Evolutionary conservation across 768 basidiomycete genomes (phyloP).

Genomic region (Kwoniella pini): DNA sequence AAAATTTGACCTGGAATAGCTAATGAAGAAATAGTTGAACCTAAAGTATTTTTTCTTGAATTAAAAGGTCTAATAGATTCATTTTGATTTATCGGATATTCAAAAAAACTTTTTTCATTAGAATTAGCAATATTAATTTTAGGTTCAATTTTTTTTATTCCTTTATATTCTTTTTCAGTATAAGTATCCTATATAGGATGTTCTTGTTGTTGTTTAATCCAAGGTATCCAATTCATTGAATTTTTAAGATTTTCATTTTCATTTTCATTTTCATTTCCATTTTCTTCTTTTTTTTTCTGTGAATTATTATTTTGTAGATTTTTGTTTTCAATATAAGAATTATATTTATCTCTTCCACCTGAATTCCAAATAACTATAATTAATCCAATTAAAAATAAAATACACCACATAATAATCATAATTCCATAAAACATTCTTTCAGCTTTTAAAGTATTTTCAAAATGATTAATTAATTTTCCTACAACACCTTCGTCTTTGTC

Average conservation of each 20-base stretch:
- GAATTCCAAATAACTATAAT: slow-evolving; percentile 49
- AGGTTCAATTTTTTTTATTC: slow-evolving; percentile 19
- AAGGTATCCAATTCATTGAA: slow-evolving; percentile 18
- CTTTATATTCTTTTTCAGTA: slow-evolving; percentile 35
- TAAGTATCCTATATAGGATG: slow-evolving; percentile 45
- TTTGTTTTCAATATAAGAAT: slow-evolving; percentile 9
- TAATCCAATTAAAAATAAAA: slow-evolving; percentile 76
- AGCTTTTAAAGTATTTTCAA: slow-evolving; percentile 70
- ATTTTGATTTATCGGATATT: slow-evolving; percentile 14
- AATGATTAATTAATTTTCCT: slow-evolving; percentile 70
- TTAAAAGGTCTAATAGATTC: slow-evolving; percentile 3
- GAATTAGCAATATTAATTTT: slow-evolving; percentile 7
- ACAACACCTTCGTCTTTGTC: slow-evolving; percentile 65
- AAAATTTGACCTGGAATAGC: slow-evolving; percentile 46
- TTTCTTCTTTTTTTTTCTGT: neutral
- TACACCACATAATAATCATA: slow-evolving; percentile 78
- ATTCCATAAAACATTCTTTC: slow-evolving; percentile 81
- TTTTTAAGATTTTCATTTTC: neutral
- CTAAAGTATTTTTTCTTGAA: slow-evolving; percentile 35
- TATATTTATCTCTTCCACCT: slow-evolving; percentile 36
- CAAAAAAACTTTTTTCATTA: slow-evolving; percentile 26
- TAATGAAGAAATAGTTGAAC: slow-evolving; percentile 34
- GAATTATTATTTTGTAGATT: neutral
- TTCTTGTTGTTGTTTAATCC: slow-evolving; percentile 13
- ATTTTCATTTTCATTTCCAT: neutral